phyloP scores from a whole-genome alignment of 2,329 filamentous ascomycete genomes.

The Epichloe festucae region DNA sequence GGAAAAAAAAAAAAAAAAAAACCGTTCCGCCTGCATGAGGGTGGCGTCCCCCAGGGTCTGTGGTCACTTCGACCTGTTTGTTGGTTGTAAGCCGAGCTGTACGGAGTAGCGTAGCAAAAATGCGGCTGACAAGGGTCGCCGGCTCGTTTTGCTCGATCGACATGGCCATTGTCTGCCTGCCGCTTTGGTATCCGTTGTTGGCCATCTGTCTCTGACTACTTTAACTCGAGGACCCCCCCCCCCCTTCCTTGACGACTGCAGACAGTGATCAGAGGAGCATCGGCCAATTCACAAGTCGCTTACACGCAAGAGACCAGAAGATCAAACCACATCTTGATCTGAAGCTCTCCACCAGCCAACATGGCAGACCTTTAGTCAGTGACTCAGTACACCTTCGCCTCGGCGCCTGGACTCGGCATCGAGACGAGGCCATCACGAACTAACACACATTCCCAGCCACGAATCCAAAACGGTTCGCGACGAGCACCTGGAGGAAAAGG shows the following conservation, averaged over 20 bases:
- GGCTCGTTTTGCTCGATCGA: conserved; percentile 3
- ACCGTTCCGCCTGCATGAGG: neutral
- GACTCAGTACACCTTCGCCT: neutral
- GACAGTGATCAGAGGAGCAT: neutral
- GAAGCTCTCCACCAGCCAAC: conserved; percentile 1
- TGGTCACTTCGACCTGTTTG: too few species aligned
- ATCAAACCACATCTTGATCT: neutral
- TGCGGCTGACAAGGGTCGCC: neutral
- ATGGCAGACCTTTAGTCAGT: conserved; percentile 13
- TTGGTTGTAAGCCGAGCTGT: neutral
- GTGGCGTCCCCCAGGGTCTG: too few species aligned
- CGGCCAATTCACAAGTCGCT: neutral
- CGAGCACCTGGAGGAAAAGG: conserved; percentile 16
- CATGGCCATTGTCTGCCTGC: conserved; percentile 8
- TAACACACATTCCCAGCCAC: conserved; percentile 5
- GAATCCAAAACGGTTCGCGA: conserved; percentile 8
- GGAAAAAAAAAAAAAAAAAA: neutral
- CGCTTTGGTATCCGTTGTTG: conserved; percentile 5
- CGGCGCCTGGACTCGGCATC: neutral
- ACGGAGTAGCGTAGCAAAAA: neutral
- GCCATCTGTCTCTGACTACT: conserved; percentile 5
- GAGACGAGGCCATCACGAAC: neutral
- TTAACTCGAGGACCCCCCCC: conserved; percentile 3
- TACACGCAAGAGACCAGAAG: neutral
- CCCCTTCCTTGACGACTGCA: conserved; percentile 3